Evolutionary conservation across 148 eudicot genomes (phyloP), one percentile per base, ranked within the genome.

Genomic region (Rhododendron simsii): DNA sequence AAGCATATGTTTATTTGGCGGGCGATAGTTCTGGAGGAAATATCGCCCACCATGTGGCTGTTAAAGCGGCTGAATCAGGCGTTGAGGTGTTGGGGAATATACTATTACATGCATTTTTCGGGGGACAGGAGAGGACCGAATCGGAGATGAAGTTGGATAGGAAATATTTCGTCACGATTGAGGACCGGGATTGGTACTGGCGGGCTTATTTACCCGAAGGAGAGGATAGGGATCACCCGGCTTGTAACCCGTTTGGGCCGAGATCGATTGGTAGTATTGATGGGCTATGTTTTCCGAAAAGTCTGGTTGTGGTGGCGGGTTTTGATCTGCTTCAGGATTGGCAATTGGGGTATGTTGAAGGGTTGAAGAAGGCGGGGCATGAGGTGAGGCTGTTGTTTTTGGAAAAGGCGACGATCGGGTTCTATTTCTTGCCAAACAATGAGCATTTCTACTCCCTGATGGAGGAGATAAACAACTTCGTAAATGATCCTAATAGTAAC

Each of bases 1-100:
- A 90, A 33, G 98, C 91, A 1, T 90, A 92, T 78, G 92, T 94
- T 2, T 95, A 93, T 65, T 83, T 95, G n/a, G 91, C 93, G 3
- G 98, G 98, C 0, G 98, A 95, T 83, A 95, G 98, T 85, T 95
- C 98, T 0, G 98, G 98, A 2, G 98, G 98, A 3, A 95, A 95
- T 82, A 95, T 95, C 16, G 97, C 93, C 0, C 98, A 95, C 78
- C 96, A 95, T 84, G 98, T 94, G 0, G 98, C 97, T 0, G 95
- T 90, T 1, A 89, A 57, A 75, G 98, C 98, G 0, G 91, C 98
- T 0, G 91, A 94, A 63, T 92, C 90, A 12, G 93, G 89, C 0
- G 90, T 95, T 0, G 90, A 94, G 73, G 93, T 95, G 3, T 67
- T 93, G 33, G 98, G 98, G 0, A 94, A 94, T 21, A 86, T 95